Conservation (phyloP, 2,329 filamentous ascomycete genomes). For the Cladosporium phlei region DNA sequence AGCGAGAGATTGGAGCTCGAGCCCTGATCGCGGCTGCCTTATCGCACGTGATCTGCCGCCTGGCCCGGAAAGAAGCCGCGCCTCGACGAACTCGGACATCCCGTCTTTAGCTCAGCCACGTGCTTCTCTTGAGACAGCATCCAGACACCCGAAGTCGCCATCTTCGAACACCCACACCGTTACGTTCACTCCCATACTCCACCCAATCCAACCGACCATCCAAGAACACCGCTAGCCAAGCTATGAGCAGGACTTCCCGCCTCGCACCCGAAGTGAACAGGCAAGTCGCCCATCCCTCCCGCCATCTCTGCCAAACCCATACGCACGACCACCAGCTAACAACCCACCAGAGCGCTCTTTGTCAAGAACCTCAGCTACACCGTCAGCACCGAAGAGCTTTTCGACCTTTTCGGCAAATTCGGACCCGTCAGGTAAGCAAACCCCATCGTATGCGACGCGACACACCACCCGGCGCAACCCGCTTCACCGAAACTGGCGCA, state of each 20-base stretch:
- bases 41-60: too few relatives aligned
- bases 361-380: conserved; percentile 99
- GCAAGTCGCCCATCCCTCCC: conserved; percentile 49
- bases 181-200: conserved; percentile 1
- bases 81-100: too few relatives aligned
- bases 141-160: too few relatives aligned
- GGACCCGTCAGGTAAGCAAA: conserved; percentile 77
- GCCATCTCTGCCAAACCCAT: conserved; percentile 1
- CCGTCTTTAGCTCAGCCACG: too few relatives aligned
- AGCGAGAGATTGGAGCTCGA: too few relatives aligned
- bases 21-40: too few relatives aligned
- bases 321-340: conserved; percentile 10
- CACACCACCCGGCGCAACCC: conserved; percentile 21
- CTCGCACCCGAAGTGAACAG: conserved; percentile 99
- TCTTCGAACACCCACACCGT: too few relatives aligned
- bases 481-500: conserved; percentile 1
- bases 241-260: conserved; percentile 95
- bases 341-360: conserved; percentile 79
- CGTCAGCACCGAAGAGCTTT: conserved; percentile 95
- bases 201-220: conserved; percentile 15
- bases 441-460: conserved; percentile 29
- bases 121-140: too few relatives aligned
- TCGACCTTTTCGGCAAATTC: conserved; percentile 98
- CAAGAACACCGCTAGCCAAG: conserved; percentile 43
- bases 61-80: too few relatives aligned